Conservation (phyloP, 2,329 filamentous ascomycete genomes). For the Arthrobotrys megalospora region DNA sequence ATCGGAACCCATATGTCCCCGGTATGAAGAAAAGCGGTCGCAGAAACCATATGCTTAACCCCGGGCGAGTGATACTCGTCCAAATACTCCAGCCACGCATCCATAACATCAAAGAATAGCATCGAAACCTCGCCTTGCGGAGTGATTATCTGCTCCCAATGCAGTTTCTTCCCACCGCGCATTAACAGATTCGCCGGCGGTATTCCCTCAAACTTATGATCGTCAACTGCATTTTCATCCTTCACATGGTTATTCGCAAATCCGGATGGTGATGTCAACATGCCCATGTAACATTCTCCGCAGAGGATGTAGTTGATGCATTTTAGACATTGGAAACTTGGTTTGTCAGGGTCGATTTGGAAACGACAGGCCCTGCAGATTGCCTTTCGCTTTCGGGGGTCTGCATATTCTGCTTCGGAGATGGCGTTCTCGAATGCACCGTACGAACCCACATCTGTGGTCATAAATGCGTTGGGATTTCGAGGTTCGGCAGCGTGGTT, state of each 20-base stretch:
- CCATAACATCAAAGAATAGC: constrained; percentile 20
- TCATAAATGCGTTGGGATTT: constrained; percentile 23
- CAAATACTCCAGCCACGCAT: constrained; percentile 11
- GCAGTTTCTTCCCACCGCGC: constrained; percentile 2
- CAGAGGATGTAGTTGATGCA: constrained; percentile 33
- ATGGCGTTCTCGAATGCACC: neutral
- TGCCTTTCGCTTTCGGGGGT: neutral
- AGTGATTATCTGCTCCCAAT: constrained; percentile 41
- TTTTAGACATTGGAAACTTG: constrained; percentile 24
- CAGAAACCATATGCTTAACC: constrained; percentile 11
- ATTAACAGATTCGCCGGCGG: constrained; percentile 24
- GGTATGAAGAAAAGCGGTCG: constrained; percentile 7
- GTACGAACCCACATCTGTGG: neutral
- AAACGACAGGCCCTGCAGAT: neutral
- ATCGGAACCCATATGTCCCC: constrained; percentile 15
- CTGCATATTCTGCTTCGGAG: neutral
- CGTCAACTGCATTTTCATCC: neutral
- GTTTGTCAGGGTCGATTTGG: constrained; percentile 4
- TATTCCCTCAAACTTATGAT: constrained; percentile 32
- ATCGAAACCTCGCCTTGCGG: constrained; percentile 23
- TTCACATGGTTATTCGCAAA: constrained; percentile 17
- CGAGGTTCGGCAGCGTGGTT: constrained; percentile 15
- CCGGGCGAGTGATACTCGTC: constrained; percentile 9
- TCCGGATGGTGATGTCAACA: constrained; percentile 8
- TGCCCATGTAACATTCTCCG: constrained; percentile 8